Evolutionary conservation across 306 rosid species (phyloP), one percentile per base, ranked within the genome.

Genomic region (Rosa rugosa): DNA sequence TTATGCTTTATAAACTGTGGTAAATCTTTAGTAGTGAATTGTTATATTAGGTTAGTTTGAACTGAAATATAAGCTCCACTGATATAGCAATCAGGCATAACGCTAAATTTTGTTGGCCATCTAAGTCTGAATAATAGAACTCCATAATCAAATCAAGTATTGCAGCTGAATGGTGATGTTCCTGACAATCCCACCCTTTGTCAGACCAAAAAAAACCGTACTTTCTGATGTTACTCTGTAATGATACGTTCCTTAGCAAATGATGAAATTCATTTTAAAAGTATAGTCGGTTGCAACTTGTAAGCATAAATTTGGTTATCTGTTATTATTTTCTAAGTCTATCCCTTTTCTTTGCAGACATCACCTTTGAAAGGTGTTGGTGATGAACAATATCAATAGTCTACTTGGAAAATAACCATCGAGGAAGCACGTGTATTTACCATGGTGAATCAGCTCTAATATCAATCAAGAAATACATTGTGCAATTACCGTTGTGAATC

Each of bases 121-220:
- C 31, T 25, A 73, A 73, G 14, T 53, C 17, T 73, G 23, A 31
- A 73, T 73, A 18, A 40, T 73, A 56, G 77, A 72, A 45, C 59
- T 11, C 77, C n/a, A 13, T 38, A 1, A 31, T 31, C 23, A 65
- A 63, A 36, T 36, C 8, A 25, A 62, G 6, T 25, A 8, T 59
- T 10, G 34, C 27, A 34, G 40, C 38, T 34, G 16, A 50, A 72
- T 4, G 25, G 25, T 72, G 76, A 31, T 72, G 34, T 8, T 50
- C 64, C 42, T 23, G 38, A 22, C 40, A n/a, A 3, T 22, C 56
- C 54, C 73, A 22, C 54, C 10, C 2, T 42, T 6, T 40, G 44
- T 40, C 44, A 6, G 44, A 40, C 7, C 36, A 2, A 31, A 31
- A 31, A 42, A 6, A 42, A 42, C 8, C 45, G 1, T 42, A 42